Evolutionary conservation across 176 grass and related monocot species (phyloP).

Genomic region (Cocos nucifera): DNA sequence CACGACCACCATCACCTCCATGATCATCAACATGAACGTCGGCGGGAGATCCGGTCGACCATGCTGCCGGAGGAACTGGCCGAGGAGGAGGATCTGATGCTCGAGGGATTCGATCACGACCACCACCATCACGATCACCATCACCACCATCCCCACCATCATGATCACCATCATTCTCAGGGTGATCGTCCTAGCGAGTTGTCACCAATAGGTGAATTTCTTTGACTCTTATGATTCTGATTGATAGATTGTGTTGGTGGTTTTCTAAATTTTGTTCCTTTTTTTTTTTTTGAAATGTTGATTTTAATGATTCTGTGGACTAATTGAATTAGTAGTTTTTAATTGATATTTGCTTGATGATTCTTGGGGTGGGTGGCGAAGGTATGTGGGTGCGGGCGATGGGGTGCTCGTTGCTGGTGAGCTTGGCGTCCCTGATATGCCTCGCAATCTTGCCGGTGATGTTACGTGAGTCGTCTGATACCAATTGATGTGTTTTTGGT

Average conservation of each 20-base stretch:
- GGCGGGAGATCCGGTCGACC: constrained; percentile 36
- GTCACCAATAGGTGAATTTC: constrained; percentile 53
- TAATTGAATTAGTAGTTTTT: background rate
- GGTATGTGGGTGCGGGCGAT: constrained; percentile 83
- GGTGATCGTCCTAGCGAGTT: constrained; percentile 23
- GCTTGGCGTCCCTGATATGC: constrained; percentile 92
- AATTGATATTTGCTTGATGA: no score
- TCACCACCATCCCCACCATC: constrained; percentile 6
- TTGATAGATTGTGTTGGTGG: background rate
- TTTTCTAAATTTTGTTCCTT: constrained; percentile 2
- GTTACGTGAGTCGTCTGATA: constrained; percentile 48
- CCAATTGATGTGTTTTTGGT: background rate
- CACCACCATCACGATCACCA: background rate
- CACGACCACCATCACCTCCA: constrained; percentile 9
- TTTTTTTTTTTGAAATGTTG: background rate
- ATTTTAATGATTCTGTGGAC: constrained; percentile 5
- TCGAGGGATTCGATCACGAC: constrained; percentile 32
- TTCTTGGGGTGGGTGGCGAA: constrained; percentile 28
- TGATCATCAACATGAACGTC: constrained; percentile 12
- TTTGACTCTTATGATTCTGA: background rate
- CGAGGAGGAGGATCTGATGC: constrained; percentile 89
- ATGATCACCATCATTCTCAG: constrained; percentile 28
- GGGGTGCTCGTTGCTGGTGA: constrained; percentile 94
- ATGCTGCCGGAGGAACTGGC: constrained; percentile 81
- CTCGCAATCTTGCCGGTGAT: constrained; percentile 85